Percentiles rank a stretch among this genome's conserved stretches.
Evolutionary conservation across 2,329 filamentous ascomycete species (phyloP).

Genomic region (Whalleya microplaca): DNA sequence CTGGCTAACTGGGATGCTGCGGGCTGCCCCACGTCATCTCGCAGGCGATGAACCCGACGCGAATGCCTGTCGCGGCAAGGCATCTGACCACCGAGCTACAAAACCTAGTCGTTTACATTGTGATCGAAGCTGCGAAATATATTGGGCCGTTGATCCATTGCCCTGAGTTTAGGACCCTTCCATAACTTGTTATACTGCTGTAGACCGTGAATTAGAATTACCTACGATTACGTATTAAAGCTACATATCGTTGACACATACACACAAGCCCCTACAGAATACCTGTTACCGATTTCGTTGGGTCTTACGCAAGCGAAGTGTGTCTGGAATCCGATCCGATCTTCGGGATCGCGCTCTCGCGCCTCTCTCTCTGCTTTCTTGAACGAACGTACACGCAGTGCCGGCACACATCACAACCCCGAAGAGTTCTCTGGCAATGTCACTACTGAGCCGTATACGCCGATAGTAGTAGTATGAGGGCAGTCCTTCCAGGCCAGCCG

Average conservation of each 20-base stretch:
- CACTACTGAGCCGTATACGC: conserved; percentile 25
- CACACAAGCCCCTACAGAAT: no score
- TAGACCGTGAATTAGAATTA: not conserved
- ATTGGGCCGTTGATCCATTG: no score
- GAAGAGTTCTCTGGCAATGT: conserved; percentile 31
- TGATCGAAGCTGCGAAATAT: conserved; percentile 2
- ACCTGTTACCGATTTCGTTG: not conserved
- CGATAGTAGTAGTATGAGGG: conserved; percentile 49
- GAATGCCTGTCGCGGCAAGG: conserved; percentile 14
- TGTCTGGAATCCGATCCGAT: not conserved
- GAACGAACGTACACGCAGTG: no score
- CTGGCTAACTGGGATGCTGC: conserved; percentile 13
- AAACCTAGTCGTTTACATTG: conserved; percentile 13
- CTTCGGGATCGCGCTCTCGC: conserved; percentile 16
- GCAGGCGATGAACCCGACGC: conserved; percentile 27
- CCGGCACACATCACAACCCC: conserved; percentile 1
- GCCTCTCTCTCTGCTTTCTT: conserved; percentile 9
- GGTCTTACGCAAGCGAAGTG: not conserved
- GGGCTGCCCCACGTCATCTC: conserved; percentile 32
- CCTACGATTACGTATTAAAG: not conserved
- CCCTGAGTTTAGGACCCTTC: not conserved
- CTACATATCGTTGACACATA: no score
- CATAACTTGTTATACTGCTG: not conserved
- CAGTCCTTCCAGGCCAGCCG: conserved; percentile 52
- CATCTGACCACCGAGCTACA: conserved; percentile 14